phyloP scores from a whole-genome alignment of 768 basidiomycete species.

The Hygrophorus russula region DNA sequence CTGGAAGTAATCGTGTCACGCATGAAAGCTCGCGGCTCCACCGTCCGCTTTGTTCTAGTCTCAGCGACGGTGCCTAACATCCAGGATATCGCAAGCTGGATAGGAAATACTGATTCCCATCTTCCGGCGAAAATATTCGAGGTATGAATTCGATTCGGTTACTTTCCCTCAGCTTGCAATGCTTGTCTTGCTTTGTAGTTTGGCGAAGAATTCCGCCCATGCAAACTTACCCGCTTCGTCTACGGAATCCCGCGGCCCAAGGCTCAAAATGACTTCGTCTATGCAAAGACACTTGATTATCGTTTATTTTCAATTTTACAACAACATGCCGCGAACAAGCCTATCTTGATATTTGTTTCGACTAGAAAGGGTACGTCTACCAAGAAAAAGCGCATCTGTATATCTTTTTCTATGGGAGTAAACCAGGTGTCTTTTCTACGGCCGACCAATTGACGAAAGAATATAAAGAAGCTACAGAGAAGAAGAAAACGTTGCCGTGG shows the following conservation, averaged over 20 bases:
- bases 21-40: constrained; percentile 68
- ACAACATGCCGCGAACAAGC: constrained; percentile 66
- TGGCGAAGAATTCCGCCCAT: constrained; percentile 86
- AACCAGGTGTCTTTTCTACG: constrained; percentile 45
- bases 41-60: constrained; percentile 76
- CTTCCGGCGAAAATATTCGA: constrained; percentile 55
- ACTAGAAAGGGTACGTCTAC: constrained; percentile 64
- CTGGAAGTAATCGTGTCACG: constrained; percentile 92
- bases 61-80: constrained; percentile 95
- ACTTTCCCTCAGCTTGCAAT: neutral
- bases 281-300: constrained; percentile 57
- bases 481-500: constrained; percentile 56
- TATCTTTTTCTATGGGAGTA: neutral
- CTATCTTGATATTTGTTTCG: constrained; percentile 79
- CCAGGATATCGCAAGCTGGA: constrained; percentile 82
- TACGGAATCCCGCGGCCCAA: constrained; percentile 55
- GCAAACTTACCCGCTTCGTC: constrained; percentile 63
- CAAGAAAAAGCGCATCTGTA: neutral
- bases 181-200: constrained; percentile 41
- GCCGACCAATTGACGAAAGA: constrained; percentile 72
- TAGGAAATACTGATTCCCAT: constrained; percentile 34
- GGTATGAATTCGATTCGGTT: constrained; percentile 23
- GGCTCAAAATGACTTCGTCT: constrained; percentile 70
- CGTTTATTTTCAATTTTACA: constrained; percentile 66
- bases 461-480: constrained; percentile 45